phyloP scores from a whole-genome alignment of 768 basidiomycete species.

The Hygrocybe punicea region DNA sequence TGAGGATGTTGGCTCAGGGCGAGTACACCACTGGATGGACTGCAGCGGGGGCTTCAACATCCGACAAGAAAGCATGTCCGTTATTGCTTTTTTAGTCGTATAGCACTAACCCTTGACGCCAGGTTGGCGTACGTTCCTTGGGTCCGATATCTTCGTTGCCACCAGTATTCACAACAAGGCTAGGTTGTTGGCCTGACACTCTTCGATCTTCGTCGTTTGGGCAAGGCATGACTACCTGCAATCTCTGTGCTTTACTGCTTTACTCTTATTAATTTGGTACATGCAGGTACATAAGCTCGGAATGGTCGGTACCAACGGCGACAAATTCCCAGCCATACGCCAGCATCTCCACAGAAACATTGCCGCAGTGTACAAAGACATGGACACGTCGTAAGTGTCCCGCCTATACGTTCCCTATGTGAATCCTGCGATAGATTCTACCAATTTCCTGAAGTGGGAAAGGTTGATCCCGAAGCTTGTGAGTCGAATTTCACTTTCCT shows the following conservation, averaged over 20 bases:
- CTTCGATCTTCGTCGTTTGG: slow-evolving; percentile 82
- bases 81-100: background rate
- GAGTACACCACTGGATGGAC: slow-evolving; percentile 98
- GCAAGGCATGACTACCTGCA: slow-evolving; percentile 49
- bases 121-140: slow-evolving; percentile 63
- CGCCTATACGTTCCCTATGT: background rate
- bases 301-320: slow-evolving; percentile 89
- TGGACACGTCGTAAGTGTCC: slow-evolving; percentile 69
- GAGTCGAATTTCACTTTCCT: slow-evolving; percentile 27
- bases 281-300: slow-evolving; percentile 62
- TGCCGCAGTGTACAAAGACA: slow-evolving; percentile 76
- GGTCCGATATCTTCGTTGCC: background rate
- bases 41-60: slow-evolving; percentile 85
- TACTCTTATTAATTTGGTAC: slow-evolving; percentile 10
- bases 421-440: slow-evolving; percentile 53
- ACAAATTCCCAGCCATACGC: slow-evolving; percentile 83
- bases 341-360: slow-evolving; percentile 81
- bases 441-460: slow-evolving; percentile 68
- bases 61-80: slow-evolving; percentile 80
- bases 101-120: background rate
- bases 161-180: slow-evolving; percentile 14
- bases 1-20: slow-evolving; percentile 45
- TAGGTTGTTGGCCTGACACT: slow-evolving; percentile 87
- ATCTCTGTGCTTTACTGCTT: slow-evolving; percentile 12
- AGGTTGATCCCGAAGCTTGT: slow-evolving; percentile 80